These are phyloP conservation scores for Mycena chlorophos DNA, from an alignment of 768 basidiomycete genomes.

Conservation along the genomic window DNA sequence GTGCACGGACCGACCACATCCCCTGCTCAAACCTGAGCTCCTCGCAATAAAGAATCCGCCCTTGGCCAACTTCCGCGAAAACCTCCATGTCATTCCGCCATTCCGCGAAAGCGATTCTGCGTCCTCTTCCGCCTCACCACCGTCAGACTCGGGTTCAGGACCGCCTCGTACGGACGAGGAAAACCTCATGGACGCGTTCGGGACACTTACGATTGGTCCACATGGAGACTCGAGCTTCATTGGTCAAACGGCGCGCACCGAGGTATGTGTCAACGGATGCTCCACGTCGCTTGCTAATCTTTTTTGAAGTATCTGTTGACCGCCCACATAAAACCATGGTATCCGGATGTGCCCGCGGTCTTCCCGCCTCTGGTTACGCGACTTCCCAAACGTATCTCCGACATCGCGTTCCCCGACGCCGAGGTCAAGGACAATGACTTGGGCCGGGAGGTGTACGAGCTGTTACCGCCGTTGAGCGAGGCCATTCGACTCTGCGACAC, in stretches of 20 bases:
- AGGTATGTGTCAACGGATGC: conserved; percentile 44
- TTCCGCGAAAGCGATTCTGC: not conserved
- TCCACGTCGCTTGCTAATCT: not conserved
- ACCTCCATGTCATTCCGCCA: not conserved
- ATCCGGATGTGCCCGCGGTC: conserved; percentile 5
- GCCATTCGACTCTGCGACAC: conserved; percentile 62
- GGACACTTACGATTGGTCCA: conserved; percentile 57
- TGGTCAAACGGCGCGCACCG: conserved; percentile 66
- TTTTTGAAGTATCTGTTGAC: not conserved
- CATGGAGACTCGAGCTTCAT: conserved; percentile 57
- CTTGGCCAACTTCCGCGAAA: not conserved
- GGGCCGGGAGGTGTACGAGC: conserved; percentile 43
- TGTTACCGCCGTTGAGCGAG: conserved; percentile 58
- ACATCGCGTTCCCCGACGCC: conserved; percentile 36
- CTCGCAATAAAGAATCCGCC: conserved; percentile 28
- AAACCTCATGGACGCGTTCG: conserved; percentile 44
- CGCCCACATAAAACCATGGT: not conserved
- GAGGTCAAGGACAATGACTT: conserved; percentile 36
- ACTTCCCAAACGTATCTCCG: conserved; percentile 42
- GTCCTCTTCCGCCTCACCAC: not conserved
- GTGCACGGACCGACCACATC: conserved; percentile 51
- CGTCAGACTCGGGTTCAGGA: conserved; percentile 8
- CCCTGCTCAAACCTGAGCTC: conserved; percentile 40
- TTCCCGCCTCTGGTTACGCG: conserved; percentile 28
- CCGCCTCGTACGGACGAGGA: conserved; percentile 31